Base-by-base conservation (phyloP, 208 protist species). In the Crithidia brevicula region DNA sequence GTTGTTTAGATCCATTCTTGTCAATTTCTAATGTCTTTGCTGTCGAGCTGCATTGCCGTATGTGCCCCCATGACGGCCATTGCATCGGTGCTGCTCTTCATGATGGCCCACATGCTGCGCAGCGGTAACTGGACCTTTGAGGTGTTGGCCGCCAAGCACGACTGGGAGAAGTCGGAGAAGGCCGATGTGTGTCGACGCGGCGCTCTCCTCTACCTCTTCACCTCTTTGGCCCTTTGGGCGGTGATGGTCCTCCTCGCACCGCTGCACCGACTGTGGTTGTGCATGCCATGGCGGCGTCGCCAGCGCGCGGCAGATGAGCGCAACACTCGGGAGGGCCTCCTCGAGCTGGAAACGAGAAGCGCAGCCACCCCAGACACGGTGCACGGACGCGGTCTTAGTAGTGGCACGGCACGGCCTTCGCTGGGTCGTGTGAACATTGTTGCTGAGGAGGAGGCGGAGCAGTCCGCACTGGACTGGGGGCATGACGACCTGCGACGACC, bases 61-160 rank as follows among this genome's bases (percentile, higher is more conserved):
- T 82, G 75, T 56, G 81, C 81, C 8, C 67, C 72, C 6, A 72
- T 82, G 36, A 77, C 76, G 23, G 27, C 80, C 11, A 49, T 67
- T 7, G 63, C 71, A 15, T 60, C 70, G 23, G 25, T 85, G 34
- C 66, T 85, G 22, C 72, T 85, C 20, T 75, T 81, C 22, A 73
- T 70, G 45, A 67, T 85, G 60, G 51, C 71, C 1, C 46, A 74
- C 53, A 75, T 74, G 42, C 67, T 87, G 52, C 63, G 83, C 33
- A 53, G 61, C 49, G 67, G 69, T 20, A 84, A 69, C 62, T 83
- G 76, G 79, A 94, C 88, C n/a, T 94, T 94, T 43, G 57, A 80
- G 20, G 70, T 94, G 10, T 40, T 89, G n/a, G 72, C 80, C 28
- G 82, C 73, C 8, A 86, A 89, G 58, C 51, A 85, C 31, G 67